These are phyloP conservation scores for Macadamia integrifolia DNA, from an alignment of 164 flowering plant species.

Conservation along the genomic window DNA sequence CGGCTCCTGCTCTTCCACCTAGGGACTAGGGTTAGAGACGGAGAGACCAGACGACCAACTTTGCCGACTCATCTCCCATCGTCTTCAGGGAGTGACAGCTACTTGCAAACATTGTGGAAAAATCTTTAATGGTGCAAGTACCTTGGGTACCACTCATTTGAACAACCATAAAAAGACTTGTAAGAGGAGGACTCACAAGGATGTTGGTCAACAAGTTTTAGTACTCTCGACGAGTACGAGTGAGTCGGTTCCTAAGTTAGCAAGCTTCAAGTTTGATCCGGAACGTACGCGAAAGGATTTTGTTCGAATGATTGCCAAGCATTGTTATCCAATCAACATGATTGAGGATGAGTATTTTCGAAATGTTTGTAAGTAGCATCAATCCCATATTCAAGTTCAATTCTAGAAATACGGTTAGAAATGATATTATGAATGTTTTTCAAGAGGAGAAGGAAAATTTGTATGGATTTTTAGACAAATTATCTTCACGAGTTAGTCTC, in stretches of 20 bases:
- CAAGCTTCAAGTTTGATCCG: neutral
- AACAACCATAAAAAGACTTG: neutral
- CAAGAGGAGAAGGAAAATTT: neutral
- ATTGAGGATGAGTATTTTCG: neutral
- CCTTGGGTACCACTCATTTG: neutral
- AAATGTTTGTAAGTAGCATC: neutral
- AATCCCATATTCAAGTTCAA: neutral
- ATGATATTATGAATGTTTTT: neutral
- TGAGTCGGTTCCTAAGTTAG: neutral
- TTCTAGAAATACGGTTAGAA: neutral
- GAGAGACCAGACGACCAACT: no score
- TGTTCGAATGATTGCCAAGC: neutral
- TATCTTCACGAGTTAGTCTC: neutral
- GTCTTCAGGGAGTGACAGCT: neutral
- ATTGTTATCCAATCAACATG: constrained; percentile 1
- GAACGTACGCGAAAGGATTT: neutral
- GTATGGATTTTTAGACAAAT: neutral
- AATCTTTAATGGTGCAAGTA: neutral
- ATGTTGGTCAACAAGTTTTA: constrained; percentile 2
- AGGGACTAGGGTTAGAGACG: no score
- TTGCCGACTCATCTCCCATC: no score
- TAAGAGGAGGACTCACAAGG: neutral
- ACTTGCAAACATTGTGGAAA: neutral
- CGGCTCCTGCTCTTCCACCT: no score
- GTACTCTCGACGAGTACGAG: neutral